Conservation (phyloP, 345 rosid genomes). For the Lumnitzera littorea region DNA sequence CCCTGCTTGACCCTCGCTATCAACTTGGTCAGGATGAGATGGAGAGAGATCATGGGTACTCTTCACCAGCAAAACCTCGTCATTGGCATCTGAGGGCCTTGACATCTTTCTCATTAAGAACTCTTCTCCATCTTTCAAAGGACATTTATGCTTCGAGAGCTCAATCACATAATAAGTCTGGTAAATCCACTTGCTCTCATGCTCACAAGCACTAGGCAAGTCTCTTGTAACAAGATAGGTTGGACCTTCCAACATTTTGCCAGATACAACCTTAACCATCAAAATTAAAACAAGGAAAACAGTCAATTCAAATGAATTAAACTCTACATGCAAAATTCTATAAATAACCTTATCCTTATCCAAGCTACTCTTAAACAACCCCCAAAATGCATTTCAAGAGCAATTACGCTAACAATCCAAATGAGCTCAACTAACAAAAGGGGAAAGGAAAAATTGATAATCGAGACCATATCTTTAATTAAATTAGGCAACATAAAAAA, state of each 20-base stretch:
- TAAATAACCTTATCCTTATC: too few species aligned
- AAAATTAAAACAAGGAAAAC: too few species aligned
- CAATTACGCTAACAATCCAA: too few species aligned
- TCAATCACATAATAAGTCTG: constrained; percentile 27
- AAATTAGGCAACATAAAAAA: too few species aligned
- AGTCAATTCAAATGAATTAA: too few species aligned
- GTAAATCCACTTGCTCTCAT: constrained; percentile 40
- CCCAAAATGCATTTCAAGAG: too few species aligned
- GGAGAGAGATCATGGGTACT: constrained; percentile 7
- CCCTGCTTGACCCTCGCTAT: constrained; percentile 9
- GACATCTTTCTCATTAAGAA: constrained; percentile 19
- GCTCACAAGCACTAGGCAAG: constrained; percentile 36
- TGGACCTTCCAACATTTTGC: constrained; percentile 49
- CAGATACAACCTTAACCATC: neutral
- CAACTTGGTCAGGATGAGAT: constrained; percentile 3
- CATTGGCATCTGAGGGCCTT: constrained; percentile 9
- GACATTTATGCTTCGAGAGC: constrained; percentile 25
- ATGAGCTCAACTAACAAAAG: too few species aligned
- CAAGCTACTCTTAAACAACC: too few species aligned
- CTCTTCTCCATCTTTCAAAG: constrained; percentile 18
- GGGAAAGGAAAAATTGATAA: too few species aligned
- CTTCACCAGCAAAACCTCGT: constrained; percentile 5
- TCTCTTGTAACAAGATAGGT: constrained; percentile 33
- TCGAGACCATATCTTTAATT: too few species aligned
- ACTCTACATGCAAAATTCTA: too few species aligned